Evolutionary conservation across 2,329 filamentous ascomycete genomes (phyloP), one percentile per base, ranked within the genome.

Genomic region (Penicillium polonicum): DNA sequence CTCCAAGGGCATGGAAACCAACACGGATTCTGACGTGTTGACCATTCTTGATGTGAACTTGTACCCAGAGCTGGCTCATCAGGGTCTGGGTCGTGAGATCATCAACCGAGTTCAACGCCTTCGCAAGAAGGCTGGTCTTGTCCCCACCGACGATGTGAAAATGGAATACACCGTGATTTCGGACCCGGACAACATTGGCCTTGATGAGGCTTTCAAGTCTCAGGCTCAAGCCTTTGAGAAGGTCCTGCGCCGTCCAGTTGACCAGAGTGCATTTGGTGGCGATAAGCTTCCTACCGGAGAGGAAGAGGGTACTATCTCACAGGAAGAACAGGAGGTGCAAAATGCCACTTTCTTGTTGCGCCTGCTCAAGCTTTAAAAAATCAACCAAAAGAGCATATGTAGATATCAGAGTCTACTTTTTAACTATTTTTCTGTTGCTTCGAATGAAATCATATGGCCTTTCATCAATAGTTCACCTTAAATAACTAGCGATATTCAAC

Each of bases 41-140:
- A 93, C 89, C 59, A 91, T 99, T 63, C 81, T 99, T n/a, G 91
- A 96, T 70, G 85, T 86, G 2, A 87, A 88, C 58, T 80, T 91
- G 25, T 89, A 97, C 71, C 87, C 92, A 0, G 92, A 96, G 71
- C 82, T 99, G 36, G 89, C 89, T 46, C 86, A 92, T 64, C 92
- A 97, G 75, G 94, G 92, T 54, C 77, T 99, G 53, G 93, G 90
- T 1, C 85, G 94, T 68, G 94, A 97, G 76, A 88, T 99, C 64
- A 89, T 99, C 79, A 89, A 96, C 74, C 88, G 93, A 41, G 89
- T 99, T 23, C 94, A 99, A 78, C 85, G 90, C 65, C 81, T 97
- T 61, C 87, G 94, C 64, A 99, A 99, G 85, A 94, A 94, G 80
- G 92, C 92, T 8, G 91, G 91, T 0, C 81, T 99, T 52, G 86